Base-by-base conservation (phyloP, 2,329 filamentous ascomycete genomes). In the Hypoxylon sp. region DNA sequence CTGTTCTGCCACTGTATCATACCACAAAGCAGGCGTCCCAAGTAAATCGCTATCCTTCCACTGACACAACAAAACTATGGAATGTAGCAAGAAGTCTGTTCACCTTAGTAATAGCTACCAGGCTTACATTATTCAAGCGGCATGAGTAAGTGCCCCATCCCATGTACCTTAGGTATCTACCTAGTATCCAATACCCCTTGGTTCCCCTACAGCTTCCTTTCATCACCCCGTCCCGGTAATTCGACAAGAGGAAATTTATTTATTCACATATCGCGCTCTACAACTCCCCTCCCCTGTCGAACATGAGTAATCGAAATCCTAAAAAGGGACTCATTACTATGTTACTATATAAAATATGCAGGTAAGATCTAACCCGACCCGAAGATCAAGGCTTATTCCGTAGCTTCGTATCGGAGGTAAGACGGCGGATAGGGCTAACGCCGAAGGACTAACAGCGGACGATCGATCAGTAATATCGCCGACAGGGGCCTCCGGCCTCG, bases 331-430 rank as follows among this genome's bases (percentile, higher is more conserved):
- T 9, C 16, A 21, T n/a, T n/a, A n/a, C n/a, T n/a, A n/a, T n/a
- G n/a, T n/a, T n/a, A n/a, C n/a, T n/a, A n/a, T n/a, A 41, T 21
- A 41, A 41, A 16, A 41, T 19, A 41, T 11, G 37, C 37, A 21
- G 16, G 37, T 41, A 16, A 41, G 37, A 41, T 41, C 37, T 39
- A 21, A 41, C 37, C 37, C 16, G 16, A 41, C 16, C 37, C 37
- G 37, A 41, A 19, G 37, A 41, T 41, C 37, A 5, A 41, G 37
- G 37, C 37, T 41, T 41, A 41, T 41, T 21, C 37, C 37, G 37
- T 21, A 14, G 16, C 16, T 8, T 11, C 12, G 16, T 21, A 5
- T 41, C 37, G 37, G 37, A 41, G 37, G 37, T 41, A 41, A 41
- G 37, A 19, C 37, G 37, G 37, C 8, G 6, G 16, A 16, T 21